phyloP scores from a whole-genome alignment of 2,329 filamentous ascomycete genomes.

The Thelonectria discophora region DNA sequence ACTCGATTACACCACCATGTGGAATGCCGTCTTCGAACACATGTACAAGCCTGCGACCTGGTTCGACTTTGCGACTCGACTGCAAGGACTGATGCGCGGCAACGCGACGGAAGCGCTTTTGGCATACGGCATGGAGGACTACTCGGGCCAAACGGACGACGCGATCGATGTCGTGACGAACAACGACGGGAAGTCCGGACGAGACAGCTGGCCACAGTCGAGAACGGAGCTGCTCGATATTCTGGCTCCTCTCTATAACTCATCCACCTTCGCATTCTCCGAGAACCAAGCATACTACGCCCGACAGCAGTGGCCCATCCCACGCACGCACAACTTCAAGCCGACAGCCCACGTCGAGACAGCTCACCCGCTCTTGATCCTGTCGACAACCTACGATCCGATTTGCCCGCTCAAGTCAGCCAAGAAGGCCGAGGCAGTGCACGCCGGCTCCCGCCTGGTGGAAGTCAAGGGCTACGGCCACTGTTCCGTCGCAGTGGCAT shows the following conservation, averaged over 20 bases:
- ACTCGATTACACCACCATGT: slow-evolving; percentile 49
- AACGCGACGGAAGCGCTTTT: slow-evolving; percentile 52
- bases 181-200: slow-evolving; percentile 42
- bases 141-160: slow-evolving; percentile 33
- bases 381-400: slow-evolving; percentile 52
- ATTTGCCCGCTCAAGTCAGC: slow-evolving; percentile 60
- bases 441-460: slow-evolving; percentile 50
- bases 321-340: slow-evolving; percentile 42
- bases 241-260: slow-evolving; percentile 46
- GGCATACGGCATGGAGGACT: slow-evolving; percentile 42
- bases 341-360: slow-evolving; percentile 46
- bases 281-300: slow-evolving; percentile 18
- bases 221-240: slow-evolving; percentile 46
- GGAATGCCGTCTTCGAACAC: slow-evolving; percentile 50
- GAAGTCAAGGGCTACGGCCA: slow-evolving; percentile 56
- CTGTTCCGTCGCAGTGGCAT: slow-evolving; percentile 50
- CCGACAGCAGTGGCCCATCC: slow-evolving; percentile 44
- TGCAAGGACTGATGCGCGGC: slow-evolving; percentile 49
- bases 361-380: slow-evolving; percentile 43
- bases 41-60: slow-evolving; percentile 52
- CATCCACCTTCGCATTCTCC: slow-evolving; percentile 44
- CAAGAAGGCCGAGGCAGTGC: slow-evolving; percentile 46
- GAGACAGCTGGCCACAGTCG: slow-evolving; percentile 45
- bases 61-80: slow-evolving; percentile 47
- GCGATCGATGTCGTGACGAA: slow-evolving; percentile 39